Evolutionary conservation across 129 eudicot genomes (phyloP).

Genomic region (Tanacetum coccineum): DNA sequence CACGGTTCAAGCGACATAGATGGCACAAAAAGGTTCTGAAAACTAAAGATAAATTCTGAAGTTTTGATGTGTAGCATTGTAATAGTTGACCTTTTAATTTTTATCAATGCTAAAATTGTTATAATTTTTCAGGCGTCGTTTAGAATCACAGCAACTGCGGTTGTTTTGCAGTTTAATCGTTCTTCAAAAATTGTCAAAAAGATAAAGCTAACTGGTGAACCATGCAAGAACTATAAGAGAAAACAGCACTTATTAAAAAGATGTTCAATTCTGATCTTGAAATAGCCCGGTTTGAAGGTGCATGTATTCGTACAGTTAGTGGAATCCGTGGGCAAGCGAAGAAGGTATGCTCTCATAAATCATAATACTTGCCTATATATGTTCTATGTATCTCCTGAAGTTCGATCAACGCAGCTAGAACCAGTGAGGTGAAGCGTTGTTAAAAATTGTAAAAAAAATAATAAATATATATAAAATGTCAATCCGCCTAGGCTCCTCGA

Average conservation of each 20-base stretch:
- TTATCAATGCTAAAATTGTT: slow-evolving; percentile 23
- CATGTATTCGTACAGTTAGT: slow-evolving; percentile 84
- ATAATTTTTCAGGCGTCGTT: slow-evolving; percentile 61
- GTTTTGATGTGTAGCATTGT: slow-evolving; percentile 9
- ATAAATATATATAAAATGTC: too few relatives aligned
- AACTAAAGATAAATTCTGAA: slow-evolving; percentile 76
- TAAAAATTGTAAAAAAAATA: too few relatives aligned
- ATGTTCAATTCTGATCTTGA: slow-evolving; percentile 99
- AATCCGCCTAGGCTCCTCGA: too few relatives aligned
- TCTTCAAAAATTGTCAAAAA: slow-evolving; percentile 81
- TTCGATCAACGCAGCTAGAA: too few relatives aligned
- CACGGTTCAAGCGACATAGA: slow-evolving; percentile 82
- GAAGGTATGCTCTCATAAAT: slow-evolving; percentile 48
- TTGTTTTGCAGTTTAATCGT: slow-evolving; percentile 81
- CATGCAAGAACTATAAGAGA: slow-evolving; percentile 92
- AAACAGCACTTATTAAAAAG: slow-evolving; percentile 86
- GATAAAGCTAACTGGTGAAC: slow-evolving; percentile 79
- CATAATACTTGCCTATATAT: neutral
- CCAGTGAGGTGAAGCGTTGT: too few relatives aligned
- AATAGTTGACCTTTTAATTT: neutral
- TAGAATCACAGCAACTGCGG: slow-evolving; percentile 92
- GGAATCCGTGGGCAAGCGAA: slow-evolving; percentile 96
- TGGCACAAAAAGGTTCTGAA: slow-evolving; percentile 94
- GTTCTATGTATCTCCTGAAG: neutral
- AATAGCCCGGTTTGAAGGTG: slow-evolving; percentile 93